A percentile compares a stretch with the other conserved stretches of the same genome.
Conservation (phyloP, 345 rosid genomes). For the Salix udensis region DNA sequence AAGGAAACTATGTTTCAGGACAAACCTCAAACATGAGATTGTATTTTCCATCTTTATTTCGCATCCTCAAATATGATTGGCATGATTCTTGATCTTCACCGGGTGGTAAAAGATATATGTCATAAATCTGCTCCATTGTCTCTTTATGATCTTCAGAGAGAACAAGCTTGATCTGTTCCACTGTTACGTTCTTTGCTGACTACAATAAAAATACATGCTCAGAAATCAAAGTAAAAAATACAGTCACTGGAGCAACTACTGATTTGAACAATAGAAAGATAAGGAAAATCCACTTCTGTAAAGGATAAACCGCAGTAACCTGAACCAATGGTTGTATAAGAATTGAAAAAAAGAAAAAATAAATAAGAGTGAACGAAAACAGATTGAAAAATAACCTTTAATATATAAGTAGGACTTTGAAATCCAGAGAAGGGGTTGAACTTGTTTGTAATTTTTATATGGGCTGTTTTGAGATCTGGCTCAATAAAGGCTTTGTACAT, state of each 20-base stretch:
- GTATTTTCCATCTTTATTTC: slow-evolving; percentile 97
- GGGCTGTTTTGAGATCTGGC: slow-evolving; percentile 98
- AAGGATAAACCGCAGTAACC: background rate
- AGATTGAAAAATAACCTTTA: slow-evolving; percentile 54
- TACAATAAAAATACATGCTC: slow-evolving; percentile 38
- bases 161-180: slow-evolving; percentile 66
- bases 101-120: slow-evolving; percentile 96
- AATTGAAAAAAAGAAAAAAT: background rate
- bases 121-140: slow-evolving; percentile 80
- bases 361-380: background rate
- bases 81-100: slow-evolving; percentile 98
- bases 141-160: slow-evolving; percentile 65
- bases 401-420: slow-evolving; percentile 91
- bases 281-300: background rate
- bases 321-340: background rate
- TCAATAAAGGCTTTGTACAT: slow-evolving; percentile 99
- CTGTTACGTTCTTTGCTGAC: slow-evolving; percentile 67
- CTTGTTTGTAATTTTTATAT: slow-evolving; percentile 81
- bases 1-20: slow-evolving; percentile 11
- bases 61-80: slow-evolving; percentile 95
- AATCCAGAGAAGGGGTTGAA: slow-evolving; percentile 97
- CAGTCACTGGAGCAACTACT: background rate
- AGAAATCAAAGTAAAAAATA: slow-evolving; percentile 19
- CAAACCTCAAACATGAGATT: slow-evolving; percentile 99
- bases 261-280: background rate